Evolutionary conservation across 176 grass and related monocot species (phyloP).

Genomic region (Bromus sterilis): DNA sequence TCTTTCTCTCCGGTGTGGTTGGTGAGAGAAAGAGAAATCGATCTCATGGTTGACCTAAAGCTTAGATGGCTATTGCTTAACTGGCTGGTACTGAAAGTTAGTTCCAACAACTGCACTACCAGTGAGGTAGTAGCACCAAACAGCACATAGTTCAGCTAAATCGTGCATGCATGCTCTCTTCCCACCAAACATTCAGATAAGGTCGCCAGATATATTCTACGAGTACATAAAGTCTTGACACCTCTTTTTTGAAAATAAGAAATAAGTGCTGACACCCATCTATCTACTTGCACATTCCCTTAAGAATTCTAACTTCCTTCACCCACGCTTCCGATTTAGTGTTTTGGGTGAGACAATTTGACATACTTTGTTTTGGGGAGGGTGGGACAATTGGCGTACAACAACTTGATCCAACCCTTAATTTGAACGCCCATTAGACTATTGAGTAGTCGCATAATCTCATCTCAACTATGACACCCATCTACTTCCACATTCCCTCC

Average conservation of each 20-base stretch:
- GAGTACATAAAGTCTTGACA: background rate
- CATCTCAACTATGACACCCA: background rate
- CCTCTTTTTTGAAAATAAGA: background rate
- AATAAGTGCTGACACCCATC: background rate
- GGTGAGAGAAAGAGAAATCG: conserved; percentile 25
- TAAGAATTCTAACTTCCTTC: background rate
- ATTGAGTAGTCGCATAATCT: background rate
- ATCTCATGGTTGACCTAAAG: conserved; percentile 32
- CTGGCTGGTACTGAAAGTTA: conserved; percentile 7
- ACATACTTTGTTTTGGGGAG: no score
- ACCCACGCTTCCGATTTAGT: background rate
- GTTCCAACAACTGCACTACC: conserved; percentile 20
- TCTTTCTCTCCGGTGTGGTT: background rate
- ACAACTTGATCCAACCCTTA: no score
- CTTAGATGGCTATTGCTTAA: conserved; percentile 15
- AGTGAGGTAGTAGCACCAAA: background rate
- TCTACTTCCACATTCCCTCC: no score
- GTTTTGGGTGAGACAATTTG: background rate
- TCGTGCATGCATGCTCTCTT: background rate
- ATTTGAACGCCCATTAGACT: no score
- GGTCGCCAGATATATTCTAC: background rate
- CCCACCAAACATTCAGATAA: conserved; percentile 7
- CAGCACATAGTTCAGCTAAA: background rate
- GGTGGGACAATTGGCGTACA: no score
- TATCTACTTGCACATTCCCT: background rate